Conservation (phyloP, 2,329 filamentous ascomycete species). For the Talaromyces sp. region DNA sequence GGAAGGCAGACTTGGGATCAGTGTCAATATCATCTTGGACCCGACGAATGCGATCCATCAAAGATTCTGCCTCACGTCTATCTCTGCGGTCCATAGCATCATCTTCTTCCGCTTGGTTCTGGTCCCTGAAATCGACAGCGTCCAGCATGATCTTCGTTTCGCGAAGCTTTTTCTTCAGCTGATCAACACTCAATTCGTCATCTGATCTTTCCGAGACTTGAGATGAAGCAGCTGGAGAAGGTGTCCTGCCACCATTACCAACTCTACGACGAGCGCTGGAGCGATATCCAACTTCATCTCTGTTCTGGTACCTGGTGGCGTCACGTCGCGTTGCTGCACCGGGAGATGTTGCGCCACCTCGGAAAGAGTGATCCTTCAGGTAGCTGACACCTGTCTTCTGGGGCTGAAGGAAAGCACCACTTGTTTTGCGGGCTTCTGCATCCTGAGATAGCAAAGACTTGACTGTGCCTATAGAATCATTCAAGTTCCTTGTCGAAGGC, state of each 20-base stretch:
- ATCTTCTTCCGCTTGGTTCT: slow-evolving; percentile 84
- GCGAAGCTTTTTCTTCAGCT: slow-evolving; percentile 85
- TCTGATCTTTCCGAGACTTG: slow-evolving; percentile 60
- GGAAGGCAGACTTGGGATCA: slow-evolving; percentile 73
- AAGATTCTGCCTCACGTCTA: slow-evolving; percentile 84
- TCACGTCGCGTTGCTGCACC: slow-evolving; percentile 71
- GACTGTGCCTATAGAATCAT: slow-evolving; percentile 86
- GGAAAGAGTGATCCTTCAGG: slow-evolving; percentile 91
- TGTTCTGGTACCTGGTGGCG: slow-evolving; percentile 94
- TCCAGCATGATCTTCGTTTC: slow-evolving; percentile 94
- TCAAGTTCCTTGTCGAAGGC: slow-evolving; percentile 89
- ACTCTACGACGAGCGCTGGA: slow-evolving; percentile 88
- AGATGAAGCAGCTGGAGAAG: slow-evolving; percentile 74
- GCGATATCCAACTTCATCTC: slow-evolving; percentile 88
- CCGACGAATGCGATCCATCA: slow-evolving; percentile 86
- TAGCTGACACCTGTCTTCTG: slow-evolving; percentile 99
- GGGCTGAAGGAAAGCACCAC: slow-evolving; percentile 83
- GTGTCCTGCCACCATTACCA: slow-evolving; percentile 66
- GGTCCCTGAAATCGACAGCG: slow-evolving; percentile 93
- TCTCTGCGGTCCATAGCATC: slow-evolving; percentile 88
- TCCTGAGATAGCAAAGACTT: slow-evolving; percentile 87
- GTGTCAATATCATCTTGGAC: slow-evolving; percentile 92
- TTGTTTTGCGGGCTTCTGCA: slow-evolving; percentile 82
- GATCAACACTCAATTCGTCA: slow-evolving; percentile 81
- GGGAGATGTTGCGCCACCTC: slow-evolving; percentile 57